A percentile compares a stretch with the other conserved stretches of the same genome.
Conservation (phyloP, 345 rosid species). For the Murraya koenigii region DNA sequence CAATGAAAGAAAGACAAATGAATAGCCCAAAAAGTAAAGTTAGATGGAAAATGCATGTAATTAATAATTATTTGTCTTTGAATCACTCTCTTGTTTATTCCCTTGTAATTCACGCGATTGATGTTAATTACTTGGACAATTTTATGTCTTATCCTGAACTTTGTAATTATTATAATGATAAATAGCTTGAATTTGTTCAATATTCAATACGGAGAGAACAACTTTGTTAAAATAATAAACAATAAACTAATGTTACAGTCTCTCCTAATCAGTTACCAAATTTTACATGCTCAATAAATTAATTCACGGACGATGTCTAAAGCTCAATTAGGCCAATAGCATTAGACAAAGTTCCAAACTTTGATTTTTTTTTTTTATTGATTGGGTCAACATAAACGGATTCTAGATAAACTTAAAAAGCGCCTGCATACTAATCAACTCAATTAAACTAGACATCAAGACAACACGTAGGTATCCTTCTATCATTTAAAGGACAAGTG, state of each 20-base stretch:
- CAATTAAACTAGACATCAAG: not conserved
- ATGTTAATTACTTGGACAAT: not conserved
- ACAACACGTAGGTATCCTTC: not conserved
- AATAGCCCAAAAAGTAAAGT: not conserved
- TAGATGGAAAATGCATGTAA: not conserved
- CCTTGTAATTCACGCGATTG: not conserved
- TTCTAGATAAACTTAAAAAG: not conserved
- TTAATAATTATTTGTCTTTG: not conserved
- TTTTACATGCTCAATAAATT: not conserved
- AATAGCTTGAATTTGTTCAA: not conserved
- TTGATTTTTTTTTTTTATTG: not conserved
- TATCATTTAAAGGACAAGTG: not conserved
- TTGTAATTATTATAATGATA: not conserved
- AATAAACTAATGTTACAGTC: not conserved
- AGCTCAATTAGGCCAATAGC: not conserved
- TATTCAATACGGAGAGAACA: not conserved
- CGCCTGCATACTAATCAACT: not conserved
- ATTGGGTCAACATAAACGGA: not conserved
- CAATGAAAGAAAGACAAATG: slow-evolving; percentile 12
- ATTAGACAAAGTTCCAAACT: not conserved
- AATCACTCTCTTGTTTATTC: not conserved
- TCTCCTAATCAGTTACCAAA: not conserved
- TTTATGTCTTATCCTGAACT: not conserved
- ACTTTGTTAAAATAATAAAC: not conserved
- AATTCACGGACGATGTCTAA: not conserved